Evolutionary conservation across 2,329 filamentous ascomycete genomes (phyloP), one percentile per base, ranked within the genome.

Genomic region (Metarhizium sp.): DNA sequence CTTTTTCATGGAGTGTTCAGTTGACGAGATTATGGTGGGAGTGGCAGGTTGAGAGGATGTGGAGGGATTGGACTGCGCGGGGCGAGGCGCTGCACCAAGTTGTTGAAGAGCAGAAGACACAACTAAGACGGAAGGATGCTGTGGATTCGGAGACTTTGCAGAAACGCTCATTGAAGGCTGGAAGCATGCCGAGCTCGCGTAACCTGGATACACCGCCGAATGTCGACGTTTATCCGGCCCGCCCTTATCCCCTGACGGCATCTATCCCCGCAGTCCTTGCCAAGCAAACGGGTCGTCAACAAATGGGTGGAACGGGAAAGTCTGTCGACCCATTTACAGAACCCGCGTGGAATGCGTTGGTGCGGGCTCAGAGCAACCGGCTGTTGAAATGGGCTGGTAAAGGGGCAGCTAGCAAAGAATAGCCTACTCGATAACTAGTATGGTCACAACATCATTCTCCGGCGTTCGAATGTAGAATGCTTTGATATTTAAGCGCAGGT

Each of bases 61-160:
- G 64, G 62, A 59, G 61, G 14, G 73, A 79, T 55, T 68, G 71
- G 66, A 57, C 71, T 25, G 76, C 75, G 7, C 66, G 74, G 32
- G 71, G 70, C 2, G 59, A 61, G 13, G 76, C 75, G 6, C 59
- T 78, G 54, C 61, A 71, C 55, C 59, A 69, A 38, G 66, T 79
- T 29, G 66, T 73, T 6, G 64, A 73, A 47, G 60, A 66, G 11
- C 77, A 79, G 62, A 67, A 64, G 55, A 54, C 46, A 8, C 56
- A 69, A 36, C 62, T 59, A 6, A 59, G 65, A 51, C 56, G 63
- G 53, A 65, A 69, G 29, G 42, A 18, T 4, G 52, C 10, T 16
- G 18, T 7, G 18, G 6, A 7, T 30, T 4, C 4, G 40, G 8
- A 2, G 25, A 14, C 6, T 13, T 32, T 40, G 20, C 10, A 16